Conservation (phyloP, 2,329 filamentous ascomycete species). For the Neonectria ditissima region DNA sequence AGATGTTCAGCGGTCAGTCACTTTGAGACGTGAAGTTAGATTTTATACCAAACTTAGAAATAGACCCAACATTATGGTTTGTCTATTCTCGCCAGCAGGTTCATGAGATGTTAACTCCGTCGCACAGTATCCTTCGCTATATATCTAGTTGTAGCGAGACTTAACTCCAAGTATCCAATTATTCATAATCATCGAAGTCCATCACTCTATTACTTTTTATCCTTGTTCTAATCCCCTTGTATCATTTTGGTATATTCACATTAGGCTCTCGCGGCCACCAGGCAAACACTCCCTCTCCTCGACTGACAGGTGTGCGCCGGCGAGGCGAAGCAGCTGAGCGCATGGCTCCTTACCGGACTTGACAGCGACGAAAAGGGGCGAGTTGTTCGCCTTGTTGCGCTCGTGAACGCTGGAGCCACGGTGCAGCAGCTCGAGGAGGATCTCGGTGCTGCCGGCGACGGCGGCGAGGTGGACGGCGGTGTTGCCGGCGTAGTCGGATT, state of each 20-base stretch:
- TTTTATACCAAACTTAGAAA: not conserved
- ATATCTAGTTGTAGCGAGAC: not conserved
- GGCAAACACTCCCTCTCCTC: conserved; percentile 52
- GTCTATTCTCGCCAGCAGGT: not conserved
- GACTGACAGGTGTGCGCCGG: conserved; percentile 68
- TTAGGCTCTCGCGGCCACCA: conserved; percentile 26
- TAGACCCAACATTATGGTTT: not conserved
- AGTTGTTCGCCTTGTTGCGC: conserved; percentile 74
- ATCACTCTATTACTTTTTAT: not conserved
- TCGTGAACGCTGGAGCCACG: conserved; percentile 75
- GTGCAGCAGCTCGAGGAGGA: conserved; percentile 69
- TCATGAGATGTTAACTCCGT: not conserved
- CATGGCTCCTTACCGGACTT: conserved; percentile 67
- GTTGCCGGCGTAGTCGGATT: conserved; percentile 84
- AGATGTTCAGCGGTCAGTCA: not conserved
- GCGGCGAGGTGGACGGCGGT: conserved; percentile 73
- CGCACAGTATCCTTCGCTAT: not conserved
- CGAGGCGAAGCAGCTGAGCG: conserved; percentile 66
- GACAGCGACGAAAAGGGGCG: conserved; percentile 72
- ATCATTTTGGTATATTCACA: conserved; percentile 1
- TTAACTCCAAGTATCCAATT: not conserved
- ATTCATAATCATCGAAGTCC: not conserved
- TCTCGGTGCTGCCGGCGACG: conserved; percentile 63
- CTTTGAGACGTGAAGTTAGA: not conserved
- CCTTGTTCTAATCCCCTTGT: not conserved